Conservation (phyloP, 208 protist species). For the Blechomonas ayalai region DNA sequence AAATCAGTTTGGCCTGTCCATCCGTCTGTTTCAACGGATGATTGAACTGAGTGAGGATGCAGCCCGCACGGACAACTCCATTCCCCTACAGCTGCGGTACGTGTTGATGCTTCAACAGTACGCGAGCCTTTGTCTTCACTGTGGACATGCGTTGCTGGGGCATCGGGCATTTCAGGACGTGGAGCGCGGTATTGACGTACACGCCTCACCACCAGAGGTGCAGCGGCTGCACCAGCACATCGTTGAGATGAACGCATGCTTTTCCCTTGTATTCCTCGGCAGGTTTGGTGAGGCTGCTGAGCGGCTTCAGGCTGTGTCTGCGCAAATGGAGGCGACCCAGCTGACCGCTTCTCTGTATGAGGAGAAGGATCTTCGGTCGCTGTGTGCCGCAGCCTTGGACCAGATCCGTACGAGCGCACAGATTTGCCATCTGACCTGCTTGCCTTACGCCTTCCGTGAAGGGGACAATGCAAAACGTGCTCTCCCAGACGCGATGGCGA, state of each 20-base stretch:
- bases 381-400: conserved; percentile 23
- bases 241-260: conserved; percentile 23
- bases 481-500: conserved; percentile 11
- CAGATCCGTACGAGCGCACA: conserved; percentile 42
- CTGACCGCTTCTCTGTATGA: neutral
- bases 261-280: conserved; percentile 33
- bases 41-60: conserved; percentile 19
- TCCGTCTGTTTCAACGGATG: conserved; percentile 30
- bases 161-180: conserved; percentile 25
- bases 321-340: neutral
- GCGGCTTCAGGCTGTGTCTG: conserved; percentile 24
- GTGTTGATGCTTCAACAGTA: conserved; percentile 24
- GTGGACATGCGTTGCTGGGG: conserved; percentile 30
- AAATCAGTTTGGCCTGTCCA: conserved; percentile 45
- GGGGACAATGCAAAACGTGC: conserved; percentile 17
- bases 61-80: neutral
- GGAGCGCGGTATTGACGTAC: too few species aligned
- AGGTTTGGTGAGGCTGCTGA: conserved; percentile 24
- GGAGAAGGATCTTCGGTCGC: neutral
- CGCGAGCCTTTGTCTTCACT: conserved; percentile 27
- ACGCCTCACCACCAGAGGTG: conserved; percentile 4
- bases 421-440: conserved; percentile 51
- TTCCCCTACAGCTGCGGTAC: conserved; percentile 1
- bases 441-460: conserved; percentile 30
- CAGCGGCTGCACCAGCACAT: conserved; percentile 19